Evolutionary conservation across 148 eudicot genomes (phyloP), one percentile per base, ranked within the genome.

Genomic region (Pharnaceum exiguum): DNA sequence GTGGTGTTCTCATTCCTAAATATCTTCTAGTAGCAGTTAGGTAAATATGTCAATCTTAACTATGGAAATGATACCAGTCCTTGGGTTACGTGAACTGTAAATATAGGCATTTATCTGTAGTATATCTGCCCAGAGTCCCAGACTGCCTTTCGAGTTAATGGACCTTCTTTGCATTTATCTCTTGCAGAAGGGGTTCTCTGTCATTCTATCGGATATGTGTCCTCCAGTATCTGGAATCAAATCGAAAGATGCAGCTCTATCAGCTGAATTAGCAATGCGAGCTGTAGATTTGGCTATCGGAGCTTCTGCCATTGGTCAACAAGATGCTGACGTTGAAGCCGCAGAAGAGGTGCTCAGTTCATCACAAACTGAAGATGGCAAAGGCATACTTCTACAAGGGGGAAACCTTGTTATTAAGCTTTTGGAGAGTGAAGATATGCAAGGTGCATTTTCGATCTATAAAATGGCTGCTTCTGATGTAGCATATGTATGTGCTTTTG

Each of bases 131-230:
- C n/a, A n/a, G 22, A 11, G 2, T 19, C 21, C 32, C 43, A 52
- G 27, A 19, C 30, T 29, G 11, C 3, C 8, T 49, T 16, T 35
- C 32, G 32, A n/a, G n/a, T n/a, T n/a, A n/a, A n/a, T n/a, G n/a
- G n/a, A n/a, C n/a, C 38, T 6, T 35, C 23, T 19, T 45, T 43
- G 51, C 23, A 32, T 33, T 26, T 65, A 22, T 9, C n/a, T 26
- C 57, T 44, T 68, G 61, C 86, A 93, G 98, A 87, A 76, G 53
- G 96, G 96, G 2, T 93, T 88, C 65, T 85, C 95, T 2, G 96
- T 93, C 42, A 71, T 93, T 36, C 77, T 93, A 60, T 93, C 98
- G 10, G 98, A 93, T 70, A 93, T 93, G 98, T 93, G 98, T 28
- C 98, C 96, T 30, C 55, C 51, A 46, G 95, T 93, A 56, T 88